A percentile compares a stretch with the other conserved stretches of the same genome.
Evolutionary conservation across 2,329 filamentous ascomycete genomes (phyloP).

Genomic region (Anthostomella pinea): DNA sequence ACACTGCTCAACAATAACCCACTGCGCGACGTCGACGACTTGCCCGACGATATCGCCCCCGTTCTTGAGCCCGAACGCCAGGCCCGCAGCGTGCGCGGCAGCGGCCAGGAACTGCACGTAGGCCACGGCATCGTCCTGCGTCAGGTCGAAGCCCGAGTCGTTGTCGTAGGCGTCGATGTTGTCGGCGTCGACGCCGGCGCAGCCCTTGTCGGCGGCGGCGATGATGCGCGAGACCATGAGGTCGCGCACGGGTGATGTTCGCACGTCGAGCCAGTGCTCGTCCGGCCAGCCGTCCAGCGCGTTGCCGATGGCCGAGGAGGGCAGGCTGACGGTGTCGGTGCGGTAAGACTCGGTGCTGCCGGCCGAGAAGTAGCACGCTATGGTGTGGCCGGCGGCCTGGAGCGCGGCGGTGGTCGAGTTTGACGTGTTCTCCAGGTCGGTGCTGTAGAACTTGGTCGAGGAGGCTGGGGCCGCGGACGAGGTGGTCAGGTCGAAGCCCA

Average conservation of each 20-base stretch:
- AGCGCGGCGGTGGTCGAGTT: conserved; percentile 8
- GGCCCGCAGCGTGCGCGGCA: conserved; percentile 49
- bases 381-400: conserved; percentile 10
- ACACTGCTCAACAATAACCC: conserved; percentile 70
- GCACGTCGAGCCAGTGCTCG: conserved; percentile 65
- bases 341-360: conserved; percentile 66
- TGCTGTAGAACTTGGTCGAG: conserved; percentile 14
- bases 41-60: conserved; percentile 55
- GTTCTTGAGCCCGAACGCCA: conserved; percentile 69
- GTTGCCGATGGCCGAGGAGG: conserved; percentile 53
- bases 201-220: conserved; percentile 59
- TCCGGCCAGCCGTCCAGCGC: conserved; percentile 61
- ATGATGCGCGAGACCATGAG: conserved; percentile 64
- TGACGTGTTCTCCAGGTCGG: conserved; percentile 16
- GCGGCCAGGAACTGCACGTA: conserved; percentile 60
- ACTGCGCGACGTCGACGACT: conserved; percentile 52
- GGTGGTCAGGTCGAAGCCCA: conserved; percentile 13
- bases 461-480: conserved; percentile 10
- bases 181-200: conserved; percentile 68
- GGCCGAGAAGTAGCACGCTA: conserved; percentile 75
- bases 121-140: conserved; percentile 51
- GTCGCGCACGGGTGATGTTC: conserved; percentile 53
- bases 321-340: conserved; percentile 55
- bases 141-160: conserved; percentile 60
- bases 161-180: conserved; percentile 69